A percentile compares a stretch with the other conserved stretches of the same genome.
Conservation (phyloP, 768 basidiomycete genomes). For the Pilatotrama ljubarskyi region DNA sequence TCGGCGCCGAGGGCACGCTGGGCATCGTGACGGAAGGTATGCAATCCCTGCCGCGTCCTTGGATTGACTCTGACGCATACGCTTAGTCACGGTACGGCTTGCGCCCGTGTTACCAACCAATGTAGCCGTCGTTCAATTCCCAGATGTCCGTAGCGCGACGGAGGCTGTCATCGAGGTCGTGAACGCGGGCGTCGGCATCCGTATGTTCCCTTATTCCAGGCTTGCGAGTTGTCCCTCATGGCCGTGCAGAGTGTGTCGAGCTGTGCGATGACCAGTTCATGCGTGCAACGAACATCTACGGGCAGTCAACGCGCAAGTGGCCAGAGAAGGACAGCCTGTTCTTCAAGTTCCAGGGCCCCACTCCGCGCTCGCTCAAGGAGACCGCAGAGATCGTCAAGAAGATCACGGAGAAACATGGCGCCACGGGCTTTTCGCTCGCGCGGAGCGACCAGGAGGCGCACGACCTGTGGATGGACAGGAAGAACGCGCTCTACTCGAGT, state of each 20-base stretch:
- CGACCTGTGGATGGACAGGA: conserved; percentile 73
- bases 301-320: conserved; percentile 55
- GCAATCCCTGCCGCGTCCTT: not conserved
- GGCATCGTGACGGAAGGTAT: conserved; percentile 88
- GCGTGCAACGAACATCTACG: conserved; percentile 57
- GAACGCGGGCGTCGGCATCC: conserved; percentile 70
- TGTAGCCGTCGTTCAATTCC: conserved; percentile 82
- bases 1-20: conserved; percentile 80
- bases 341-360: conserved; percentile 78
- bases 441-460: conserved; percentile 62
- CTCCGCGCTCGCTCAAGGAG: conserved; percentile 56
- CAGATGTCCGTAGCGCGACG: conserved; percentile 70
- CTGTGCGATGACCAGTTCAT: conserved; percentile 75
- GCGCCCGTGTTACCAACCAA: conserved; percentile 81
- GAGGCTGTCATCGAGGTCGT: conserved; percentile 73
- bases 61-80: not conserved
- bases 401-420: conserved; percentile 65
- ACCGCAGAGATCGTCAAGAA: conserved; percentile 58
- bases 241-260: conserved; percentile 72
- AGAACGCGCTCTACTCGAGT: conserved; percentile 61
- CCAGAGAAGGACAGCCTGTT: conserved; percentile 71
- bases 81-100: conserved; percentile 72
- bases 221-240: not conserved
- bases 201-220: conserved; percentile 40
- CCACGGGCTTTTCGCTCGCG: conserved; percentile 66